phyloP scores from a whole-genome alignment of 108 stramenopile species.

The Mediolabrus comicus region DNA sequence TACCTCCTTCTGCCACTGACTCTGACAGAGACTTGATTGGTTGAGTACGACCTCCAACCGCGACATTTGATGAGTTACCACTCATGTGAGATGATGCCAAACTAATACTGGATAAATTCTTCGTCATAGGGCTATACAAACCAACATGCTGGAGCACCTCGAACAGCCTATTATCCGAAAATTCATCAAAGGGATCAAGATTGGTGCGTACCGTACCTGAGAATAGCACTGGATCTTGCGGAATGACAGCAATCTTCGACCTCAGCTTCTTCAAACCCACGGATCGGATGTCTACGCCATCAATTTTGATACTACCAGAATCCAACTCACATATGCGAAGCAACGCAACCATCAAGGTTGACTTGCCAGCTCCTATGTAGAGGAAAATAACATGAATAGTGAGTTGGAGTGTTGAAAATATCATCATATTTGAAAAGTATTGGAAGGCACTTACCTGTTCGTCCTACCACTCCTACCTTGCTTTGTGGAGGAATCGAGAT shows the following conservation, averaged over 20 bases:
- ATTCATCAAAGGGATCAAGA: conserved; percentile 89
- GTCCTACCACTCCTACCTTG: conserved; percentile 86
- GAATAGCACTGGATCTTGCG: conserved; percentile 96
- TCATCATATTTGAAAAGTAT: not conserved
- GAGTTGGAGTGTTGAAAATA: conserved; percentile 14
- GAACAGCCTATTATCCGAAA: conserved; percentile 52
- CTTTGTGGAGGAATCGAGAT: conserved; percentile 62
- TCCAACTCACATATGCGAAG: conserved; percentile 77
- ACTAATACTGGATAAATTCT: conserved; percentile 36
- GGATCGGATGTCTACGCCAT: conserved; percentile 78
- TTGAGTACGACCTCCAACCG: conserved; percentile 29
- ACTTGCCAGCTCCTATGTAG: conserved; percentile 84
- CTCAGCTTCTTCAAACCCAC: conserved; percentile 83
- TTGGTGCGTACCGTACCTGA: conserved; percentile 88
- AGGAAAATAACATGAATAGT: too few relatives aligned
- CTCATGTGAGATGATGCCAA: conserved; percentile 23
- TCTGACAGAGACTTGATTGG: conserved; percentile 67
- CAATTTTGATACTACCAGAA: conserved; percentile 78
- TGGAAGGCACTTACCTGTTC: conserved; percentile 58
- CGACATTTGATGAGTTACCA: conserved; percentile 1
- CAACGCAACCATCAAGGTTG: conserved; percentile 83
- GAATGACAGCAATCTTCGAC: conserved; percentile 87
- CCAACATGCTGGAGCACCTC: conserved; percentile 79
- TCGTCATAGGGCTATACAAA: conserved; percentile 21
- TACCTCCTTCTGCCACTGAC: conserved; percentile 82